Base-by-base conservation (phyloP, 169 alveolate genomes). In the Eimeria praecox region DNA sequence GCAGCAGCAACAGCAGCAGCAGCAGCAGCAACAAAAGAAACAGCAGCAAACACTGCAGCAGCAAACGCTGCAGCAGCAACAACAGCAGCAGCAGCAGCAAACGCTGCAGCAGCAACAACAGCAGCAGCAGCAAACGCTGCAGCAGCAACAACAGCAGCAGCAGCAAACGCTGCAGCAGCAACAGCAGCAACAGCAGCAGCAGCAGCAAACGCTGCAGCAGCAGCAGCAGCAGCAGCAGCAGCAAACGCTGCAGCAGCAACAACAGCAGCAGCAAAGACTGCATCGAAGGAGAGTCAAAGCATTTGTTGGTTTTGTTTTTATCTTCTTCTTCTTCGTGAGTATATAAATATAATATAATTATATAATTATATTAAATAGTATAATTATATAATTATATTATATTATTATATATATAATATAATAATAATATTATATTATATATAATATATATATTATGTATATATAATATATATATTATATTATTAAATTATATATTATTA, bases 231-330 rank as follows among this genome's bases (percentile, higher is more conserved):
- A 49, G 56, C 56, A 49, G 56, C 56, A 49, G 75, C 75, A 64
- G 75, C 75, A 64, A n/a, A n/a, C n/a, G 75, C 75, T 10, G 75
- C 75, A 64, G 75, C 75, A 64, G 75, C 75, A 64, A 30, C 75
- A 64, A 30, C 75, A 64, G 75, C 75, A 64, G 75, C 75, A 64
- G 35, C 75, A 64, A 30, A 64, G 5, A 10, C 40, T 30, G 75
- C n/a, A 22, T 22, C 12, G n/a, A 22, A 6, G 35, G 75, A 64
- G 75, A 64, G 22, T 3, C 40, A 8, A 22, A 64, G 75, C 20
- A 18, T 22, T 27, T 6, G n/a, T 30, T 64, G n/a, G 12, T 64
- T 22, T 30, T 64, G n/a, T 64, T 64, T 22, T 64, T 22, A 10
- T 64, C 40, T 64, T 64, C 75, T 64, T 30, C 22, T 22, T 0